These are phyloP conservation scores for Aspergillus persii DNA, from an alignment of 2,329 filamentous ascomycete genomes.

Conservation along the genomic window DNA sequence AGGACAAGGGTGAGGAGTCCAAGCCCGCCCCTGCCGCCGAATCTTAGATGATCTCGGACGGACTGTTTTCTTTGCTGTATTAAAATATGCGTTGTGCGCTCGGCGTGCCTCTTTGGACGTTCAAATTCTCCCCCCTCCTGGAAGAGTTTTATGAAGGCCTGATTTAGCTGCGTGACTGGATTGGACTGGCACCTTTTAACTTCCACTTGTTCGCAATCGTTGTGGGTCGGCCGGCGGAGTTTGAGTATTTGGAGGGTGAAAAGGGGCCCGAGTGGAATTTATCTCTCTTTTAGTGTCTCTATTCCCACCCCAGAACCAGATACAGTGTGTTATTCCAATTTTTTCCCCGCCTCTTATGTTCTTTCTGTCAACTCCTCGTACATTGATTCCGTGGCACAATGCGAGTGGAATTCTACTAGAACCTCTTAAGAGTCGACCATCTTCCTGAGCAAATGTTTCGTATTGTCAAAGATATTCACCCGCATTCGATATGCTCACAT, in stretches of 20 bases:
- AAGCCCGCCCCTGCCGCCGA: constrained; percentile 33
- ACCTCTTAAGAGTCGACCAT: neutral
- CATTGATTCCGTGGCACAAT: neutral
- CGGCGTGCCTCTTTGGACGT: constrained; percentile 32
- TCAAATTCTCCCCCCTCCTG: constrained; percentile 29
- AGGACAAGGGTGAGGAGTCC: constrained; percentile 42
- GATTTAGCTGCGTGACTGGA: constrained; percentile 37
- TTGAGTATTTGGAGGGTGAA: constrained; percentile 42
- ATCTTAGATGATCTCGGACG: constrained; percentile 29
- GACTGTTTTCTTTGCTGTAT: constrained; percentile 27
- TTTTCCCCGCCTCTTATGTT: constrained; percentile 25
- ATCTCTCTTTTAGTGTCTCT: constrained; percentile 42
- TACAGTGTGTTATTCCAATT: constrained; percentile 35
- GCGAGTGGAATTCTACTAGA: neutral
- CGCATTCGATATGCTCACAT: neutral
- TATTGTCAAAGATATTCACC: no score
- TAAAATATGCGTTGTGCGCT: constrained; percentile 25
- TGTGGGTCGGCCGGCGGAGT: constrained; percentile 42
- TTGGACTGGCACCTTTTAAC: constrained; percentile 34
- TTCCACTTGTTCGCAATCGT: constrained; percentile 36
- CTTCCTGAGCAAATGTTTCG: no score
- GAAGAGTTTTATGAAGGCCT: constrained; percentile 34
- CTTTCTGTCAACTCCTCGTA: neutral
- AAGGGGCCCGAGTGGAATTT: constrained; percentile 40
- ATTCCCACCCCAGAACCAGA: constrained; percentile 40